Evolutionary conservation across 192 early-diverging fungal species (phyloP), one percentile per base, ranked within the genome.

Genomic region (Coemansia sp.): DNA sequence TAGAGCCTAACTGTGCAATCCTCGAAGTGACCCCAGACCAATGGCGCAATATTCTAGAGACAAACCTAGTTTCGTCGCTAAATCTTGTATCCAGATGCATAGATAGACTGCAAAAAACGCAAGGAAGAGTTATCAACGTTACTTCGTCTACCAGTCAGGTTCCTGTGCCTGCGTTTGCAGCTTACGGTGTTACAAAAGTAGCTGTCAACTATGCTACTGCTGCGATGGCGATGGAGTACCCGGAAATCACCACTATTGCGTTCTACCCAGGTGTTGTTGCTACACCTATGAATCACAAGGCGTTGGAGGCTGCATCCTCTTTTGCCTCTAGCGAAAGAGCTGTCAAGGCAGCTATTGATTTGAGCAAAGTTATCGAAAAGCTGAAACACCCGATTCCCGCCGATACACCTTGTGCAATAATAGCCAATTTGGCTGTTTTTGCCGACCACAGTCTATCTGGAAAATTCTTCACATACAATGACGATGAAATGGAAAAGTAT

Each of bases 261-360:
- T 65, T 97, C 51, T 90, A 93, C 32, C 95, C 95, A 6, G 94
- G 94, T 65, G 91, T 94, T 14, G 90, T 96, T 8, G 91, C 92
- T 62, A 96, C 93, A 3, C 89, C 85, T 20, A 95, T 96, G 93
- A 68, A 80, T 45, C 12, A 55, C 4, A 18, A 28, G 41, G 73
- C 70, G 0, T 7, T 72, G 20, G 63, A 55, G 5, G 51, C 57
- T 34, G 78, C 70, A 1, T 4, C 34, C 1, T 18, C 48, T 4
- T 75, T 45, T 22, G 61, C 61, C 17, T 48, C 35, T 15, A 15
- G 62, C 36, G 59, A 34, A n/a, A 15, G 34, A 48, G 9, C 11
- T 45, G 7, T 34, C 48, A 11, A 61, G 36, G 51, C 9, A 8
- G 45, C 4, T n/a, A 51, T 65, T 1, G 62, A 67, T 55, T 68